A percentile compares a stretch with the other conserved stretches of the same genome.
These are phyloP conservation scores for Forsythia viridissima DNA, from an alignment of 257 asterid species.

Conservation along the genomic window DNA sequence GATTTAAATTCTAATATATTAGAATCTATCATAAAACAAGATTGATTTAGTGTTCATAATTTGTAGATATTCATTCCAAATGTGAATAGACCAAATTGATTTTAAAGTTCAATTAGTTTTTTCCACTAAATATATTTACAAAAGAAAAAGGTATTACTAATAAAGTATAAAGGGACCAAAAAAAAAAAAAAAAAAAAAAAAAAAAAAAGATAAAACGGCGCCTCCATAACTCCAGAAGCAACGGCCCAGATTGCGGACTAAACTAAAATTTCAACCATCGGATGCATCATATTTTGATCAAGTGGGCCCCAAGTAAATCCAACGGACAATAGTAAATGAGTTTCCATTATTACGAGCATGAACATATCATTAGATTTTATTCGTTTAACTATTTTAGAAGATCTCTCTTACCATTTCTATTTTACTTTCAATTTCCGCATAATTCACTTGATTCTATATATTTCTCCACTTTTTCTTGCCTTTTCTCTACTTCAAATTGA, in stretches of 20 bases:
- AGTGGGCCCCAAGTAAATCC: too few species aligned
- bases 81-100: not conserved
- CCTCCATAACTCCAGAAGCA: conserved; percentile 41
- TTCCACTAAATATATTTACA: not conserved
- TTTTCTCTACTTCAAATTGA: not conserved
- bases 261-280: conserved; percentile 25
- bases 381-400: not conserved
- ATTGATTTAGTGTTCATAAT: not conserved
- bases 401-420: not conserved
- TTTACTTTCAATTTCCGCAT: conserved; percentile 19
- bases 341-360: conserved; percentile 21
- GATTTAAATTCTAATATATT: not conserved
- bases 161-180: too few species aligned
- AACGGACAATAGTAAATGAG: conserved; percentile 4
- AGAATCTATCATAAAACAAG: not conserved
- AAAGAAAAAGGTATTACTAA: too few species aligned
- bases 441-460: conserved; percentile 15
- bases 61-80: not conserved
- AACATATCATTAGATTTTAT: not conserved
- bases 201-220: conserved; percentile 29
- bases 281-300: not conserved
- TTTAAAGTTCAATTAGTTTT: not conserved
- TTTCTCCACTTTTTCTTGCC: not conserved
- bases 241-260: conserved; percentile 57
- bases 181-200: too few species aligned